These are phyloP conservation scores for Lactifluus hygrophoroides DNA, from an alignment of 768 basidiomycete genomes.

Conservation along the genomic window DNA sequence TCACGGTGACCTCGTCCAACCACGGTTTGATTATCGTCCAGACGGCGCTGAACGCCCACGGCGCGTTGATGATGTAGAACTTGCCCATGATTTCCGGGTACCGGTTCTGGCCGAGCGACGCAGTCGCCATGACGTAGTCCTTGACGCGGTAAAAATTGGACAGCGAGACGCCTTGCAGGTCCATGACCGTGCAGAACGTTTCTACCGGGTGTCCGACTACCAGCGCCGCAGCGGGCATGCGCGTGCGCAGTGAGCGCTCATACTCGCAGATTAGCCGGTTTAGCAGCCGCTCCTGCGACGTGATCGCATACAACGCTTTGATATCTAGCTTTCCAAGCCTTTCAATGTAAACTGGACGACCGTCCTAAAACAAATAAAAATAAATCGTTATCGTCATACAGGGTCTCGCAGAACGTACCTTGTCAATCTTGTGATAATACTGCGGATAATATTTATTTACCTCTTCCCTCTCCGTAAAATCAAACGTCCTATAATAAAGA, in stretches of 20 bases:
- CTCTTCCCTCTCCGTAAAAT: constrained; percentile 71
- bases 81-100: constrained; percentile 96
- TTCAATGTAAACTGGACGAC: constrained; percentile 93
- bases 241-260: constrained; percentile 75
- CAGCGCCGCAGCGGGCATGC: constrained; percentile 70
- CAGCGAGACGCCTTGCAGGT: constrained; percentile 64
- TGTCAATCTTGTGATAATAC: constrained; percentile 94
- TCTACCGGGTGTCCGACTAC: constrained; percentile 82
- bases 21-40: constrained; percentile 88
- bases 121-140: constrained; percentile 75
- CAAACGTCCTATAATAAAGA: constrained; percentile 54
- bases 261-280: constrained; percentile 88
- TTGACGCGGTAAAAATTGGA: constrained; percentile 85
- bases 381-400: neutral
- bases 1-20: constrained; percentile 92
- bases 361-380: constrained; percentile 50
- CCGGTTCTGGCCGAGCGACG: constrained; percentile 77
- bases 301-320: constrained; percentile 68
- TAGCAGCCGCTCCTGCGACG: constrained; percentile 81
- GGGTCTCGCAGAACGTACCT: constrained; percentile 37
- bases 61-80: constrained; percentile 98
- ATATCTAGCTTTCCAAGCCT: constrained; percentile 86
- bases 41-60: constrained; percentile 83
- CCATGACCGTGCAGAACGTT: constrained; percentile 96
- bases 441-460: constrained; percentile 94